Base-by-base conservation (phyloP, 1,284 basidiomycete species). In the Rhodotorula mucilaginosa region DNA sequence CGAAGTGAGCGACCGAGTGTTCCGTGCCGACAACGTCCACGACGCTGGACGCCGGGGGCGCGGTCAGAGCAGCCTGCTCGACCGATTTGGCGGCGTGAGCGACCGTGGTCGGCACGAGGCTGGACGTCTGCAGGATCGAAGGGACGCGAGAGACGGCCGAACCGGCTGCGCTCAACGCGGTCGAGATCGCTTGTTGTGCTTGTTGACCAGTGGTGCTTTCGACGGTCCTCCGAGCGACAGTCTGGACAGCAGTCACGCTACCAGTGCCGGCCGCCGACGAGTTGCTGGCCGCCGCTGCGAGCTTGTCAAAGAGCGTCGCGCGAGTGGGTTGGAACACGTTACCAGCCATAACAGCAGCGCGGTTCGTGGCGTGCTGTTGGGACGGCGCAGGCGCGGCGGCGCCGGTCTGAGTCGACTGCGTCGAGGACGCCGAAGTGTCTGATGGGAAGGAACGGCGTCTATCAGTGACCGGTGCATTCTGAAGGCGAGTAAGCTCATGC, bases 281-380 rank as follows among this genome's bases (percentile, higher is more conserved):
- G 18, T 39, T 34, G 21, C 31, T n/a, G 19, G 68, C 64, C 21
- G 67, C 56, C 21, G 69, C 51, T 4, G 69, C 61, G 29, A 77
- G 31, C 47, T 68, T 72, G 67, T 78, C 76, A 47, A 77, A 67
- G 44, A 77, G 67, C 3, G 71, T 61, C 5, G 74, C 68, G 26
- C 68, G 63, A 1, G 69, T 64, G 0, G 73, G 74, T 19, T 62
- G 48, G 71, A 78, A 78, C 52, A 76, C 71, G 57, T 75, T 68
- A 31, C 71, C 77, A n/a, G 46, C 68, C 29, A 51, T 65, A 52
- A 72, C 62, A 0, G 67, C 44, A 0, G 73, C 67, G n/a, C 64
- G 59, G 23, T 60, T 64, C 39, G 66, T 48, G 47, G 51, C 51
- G 8, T 19, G 16, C 31, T 63, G 39, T n/a, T 34, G 47, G 26